A percentile compares a stretch with the other conserved stretches of the same genome.
Conservation (phyloP, 164 flowering plant genomes). For the Kalanchoe fedtschenkoi region DNA sequence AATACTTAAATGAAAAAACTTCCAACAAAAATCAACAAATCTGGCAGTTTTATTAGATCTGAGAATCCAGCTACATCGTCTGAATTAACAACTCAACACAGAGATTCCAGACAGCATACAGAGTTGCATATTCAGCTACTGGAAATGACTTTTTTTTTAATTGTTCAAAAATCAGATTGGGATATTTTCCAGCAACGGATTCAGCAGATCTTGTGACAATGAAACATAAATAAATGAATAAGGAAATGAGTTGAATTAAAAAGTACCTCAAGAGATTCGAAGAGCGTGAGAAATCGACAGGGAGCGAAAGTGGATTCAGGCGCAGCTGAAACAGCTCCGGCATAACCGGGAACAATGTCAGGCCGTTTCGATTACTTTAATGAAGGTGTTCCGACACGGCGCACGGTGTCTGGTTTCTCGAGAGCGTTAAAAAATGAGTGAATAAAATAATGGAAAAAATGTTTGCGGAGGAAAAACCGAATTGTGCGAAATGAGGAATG, state of each 20-base stretch:
- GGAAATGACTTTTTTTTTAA: too few species aligned
- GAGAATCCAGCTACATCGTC: neutral
- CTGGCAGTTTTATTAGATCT: neutral
- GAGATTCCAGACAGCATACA: neutral
- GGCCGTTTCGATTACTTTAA: conserved; percentile 2
- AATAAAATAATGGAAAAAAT: conserved; percentile 1
- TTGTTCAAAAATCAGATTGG: neutral
- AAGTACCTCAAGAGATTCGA: neutral
- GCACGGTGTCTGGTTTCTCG: neutral
- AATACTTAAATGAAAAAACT: neutral
- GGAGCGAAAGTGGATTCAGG: neutral
- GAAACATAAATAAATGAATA: neutral
- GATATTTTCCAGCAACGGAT: neutral
- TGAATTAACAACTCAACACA: too few species aligned
- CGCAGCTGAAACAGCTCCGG: conserved; percentile 4
- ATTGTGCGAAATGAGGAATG: conserved; percentile 1
- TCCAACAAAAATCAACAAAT: neutral
- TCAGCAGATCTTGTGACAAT: neutral
- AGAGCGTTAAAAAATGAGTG: neutral
- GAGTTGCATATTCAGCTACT: too few species aligned
- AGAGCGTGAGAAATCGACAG: neutral
- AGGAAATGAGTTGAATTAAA: neutral
- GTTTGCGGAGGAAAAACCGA: conserved; percentile 5
- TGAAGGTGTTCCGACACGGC: neutral
- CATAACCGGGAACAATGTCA: neutral